phyloP scores from a whole-genome alignment of 306 rosid species.

The Cucurbita ficifolia region DNA sequence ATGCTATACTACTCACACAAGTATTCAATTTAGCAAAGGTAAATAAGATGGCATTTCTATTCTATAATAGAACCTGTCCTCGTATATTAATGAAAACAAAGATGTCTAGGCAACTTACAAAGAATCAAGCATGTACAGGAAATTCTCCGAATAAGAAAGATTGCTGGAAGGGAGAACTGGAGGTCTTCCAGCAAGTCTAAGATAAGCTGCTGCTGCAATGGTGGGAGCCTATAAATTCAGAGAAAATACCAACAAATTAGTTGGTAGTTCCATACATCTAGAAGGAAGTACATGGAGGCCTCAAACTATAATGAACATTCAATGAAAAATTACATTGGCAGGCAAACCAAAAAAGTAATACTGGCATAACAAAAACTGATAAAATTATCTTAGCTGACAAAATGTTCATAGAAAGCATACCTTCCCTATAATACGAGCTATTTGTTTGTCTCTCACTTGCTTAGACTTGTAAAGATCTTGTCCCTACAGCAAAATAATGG shows the following conservation, averaged over 20 bases:
- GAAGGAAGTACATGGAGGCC: not conserved
- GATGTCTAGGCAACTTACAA: constrained; percentile 29
- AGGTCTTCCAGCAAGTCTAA: constrained; percentile 76
- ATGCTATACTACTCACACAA: not conserved
- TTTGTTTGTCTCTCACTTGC: constrained; percentile 84
- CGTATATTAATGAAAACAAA: not conserved
- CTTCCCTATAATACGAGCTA: constrained; percentile 76
- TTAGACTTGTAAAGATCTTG: constrained; percentile 67
- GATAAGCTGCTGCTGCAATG: constrained; percentile 72
- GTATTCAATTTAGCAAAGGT: not conserved
- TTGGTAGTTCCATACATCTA: not conserved
- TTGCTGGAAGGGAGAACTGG: constrained; percentile 75
- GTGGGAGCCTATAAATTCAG: constrained; percentile 55
- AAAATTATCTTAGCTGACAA: not conserved
- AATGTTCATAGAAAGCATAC: constrained; percentile 20
- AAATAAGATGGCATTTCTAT: not conserved
- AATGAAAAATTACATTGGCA: not conserved
- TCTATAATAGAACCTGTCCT: not conserved
- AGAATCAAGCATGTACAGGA: constrained; percentile 89
- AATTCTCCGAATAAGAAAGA: constrained; percentile 72
- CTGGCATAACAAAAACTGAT: not conserved
- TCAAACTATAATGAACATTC: not conserved
- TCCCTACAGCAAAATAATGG: constrained; percentile 30
- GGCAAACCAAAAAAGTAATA: not conserved
- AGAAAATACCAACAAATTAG: not conserved